Conservation (phyloP, 495 filamentous ascomycete genomes). For the Acidomyces sp. region DNA sequence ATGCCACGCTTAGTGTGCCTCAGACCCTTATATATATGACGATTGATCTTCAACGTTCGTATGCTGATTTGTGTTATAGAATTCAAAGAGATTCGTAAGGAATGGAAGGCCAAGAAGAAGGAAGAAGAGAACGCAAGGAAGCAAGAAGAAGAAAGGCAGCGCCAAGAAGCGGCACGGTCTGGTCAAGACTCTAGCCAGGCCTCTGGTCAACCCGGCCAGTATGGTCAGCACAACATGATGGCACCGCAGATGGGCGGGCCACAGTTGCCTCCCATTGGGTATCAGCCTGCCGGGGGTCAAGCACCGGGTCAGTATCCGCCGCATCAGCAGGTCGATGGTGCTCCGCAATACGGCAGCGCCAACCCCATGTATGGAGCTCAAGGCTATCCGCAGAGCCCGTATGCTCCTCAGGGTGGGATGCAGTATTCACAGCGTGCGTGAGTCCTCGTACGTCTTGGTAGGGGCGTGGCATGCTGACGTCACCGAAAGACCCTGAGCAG, state of each 20-base stretch:
- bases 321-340: conserved; percentile 38
- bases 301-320: conserved; percentile 54
- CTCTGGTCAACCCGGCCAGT: conserved; percentile 34
- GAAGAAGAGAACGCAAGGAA: conserved; percentile 87
- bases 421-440: conserved; percentile 18
- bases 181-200: conserved; percentile 35
- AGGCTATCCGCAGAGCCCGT: conserved; percentile 19
- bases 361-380: conserved; percentile 16
- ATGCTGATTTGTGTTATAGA: conserved; percentile 42
- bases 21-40: neutral
- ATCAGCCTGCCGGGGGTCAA: conserved; percentile 51
- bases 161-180: conserved; percentile 47
- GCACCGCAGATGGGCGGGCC: conserved; percentile 43
- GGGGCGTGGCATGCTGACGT: neutral
- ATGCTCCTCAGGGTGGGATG: conserved; percentile 14
- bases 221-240: conserved; percentile 36
- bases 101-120: conserved; percentile 99
- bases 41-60: neutral
- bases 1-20: conserved; percentile 10
- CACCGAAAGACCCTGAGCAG: neutral
- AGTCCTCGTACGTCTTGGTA: neutral
- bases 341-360: conserved; percentile 50
- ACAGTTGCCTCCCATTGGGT: conserved; percentile 80
- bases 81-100: conserved; percentile 98
- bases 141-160: conserved; percentile 76